Evolutionary conservation across 148 eudicot species (phyloP).

Genomic region (Limonium bicolor): DNA sequence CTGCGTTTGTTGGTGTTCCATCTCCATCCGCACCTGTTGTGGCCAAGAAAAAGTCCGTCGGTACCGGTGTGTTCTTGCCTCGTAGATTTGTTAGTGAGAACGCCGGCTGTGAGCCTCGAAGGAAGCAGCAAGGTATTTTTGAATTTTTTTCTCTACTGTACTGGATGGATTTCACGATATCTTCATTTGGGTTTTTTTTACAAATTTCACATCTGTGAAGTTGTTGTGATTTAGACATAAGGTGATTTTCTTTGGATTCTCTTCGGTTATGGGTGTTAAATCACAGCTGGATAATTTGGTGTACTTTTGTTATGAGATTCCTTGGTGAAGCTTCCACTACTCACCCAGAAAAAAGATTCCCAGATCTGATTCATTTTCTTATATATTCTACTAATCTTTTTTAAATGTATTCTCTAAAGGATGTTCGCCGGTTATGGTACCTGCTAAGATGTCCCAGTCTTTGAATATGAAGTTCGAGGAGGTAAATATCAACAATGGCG

Average conservation of each 20-base stretch:
- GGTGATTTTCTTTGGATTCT: neutral
- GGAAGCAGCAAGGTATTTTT: constrained; percentile 35
- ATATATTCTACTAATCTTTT: neutral
- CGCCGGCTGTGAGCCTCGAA: constrained; percentile 18
- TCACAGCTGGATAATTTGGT: no score
- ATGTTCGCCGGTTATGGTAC: constrained; percentile 20
- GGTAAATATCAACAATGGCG: constrained; percentile 6
- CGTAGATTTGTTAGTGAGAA: constrained; percentile 15
- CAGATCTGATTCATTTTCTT: neutral
- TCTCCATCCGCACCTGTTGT: constrained; percentile 6
- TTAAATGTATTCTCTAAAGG: constrained; percentile 8
- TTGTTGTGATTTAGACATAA: constrained; percentile 3
- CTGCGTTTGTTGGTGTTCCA: constrained; percentile 12
- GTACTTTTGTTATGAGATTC: neutral
- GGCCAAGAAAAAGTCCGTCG: constrained; percentile 34
- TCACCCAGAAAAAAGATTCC: neutral
- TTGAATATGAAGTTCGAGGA: constrained; percentile 19
- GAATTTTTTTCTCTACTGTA: no score
- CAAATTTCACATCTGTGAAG: neutral
- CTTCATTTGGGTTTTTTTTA: neutral
- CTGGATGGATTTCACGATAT: no score
- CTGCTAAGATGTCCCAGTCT: constrained; percentile 25
- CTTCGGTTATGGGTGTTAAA: neutral
- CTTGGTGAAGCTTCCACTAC: neutral
- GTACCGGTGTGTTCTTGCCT: constrained; percentile 79